Percentiles rank a stretch among this genome's conserved stretches.
Evolutionary conservation across 176 grass and related monocot genomes (phyloP).

Genomic region (Oryza punctata): DNA sequence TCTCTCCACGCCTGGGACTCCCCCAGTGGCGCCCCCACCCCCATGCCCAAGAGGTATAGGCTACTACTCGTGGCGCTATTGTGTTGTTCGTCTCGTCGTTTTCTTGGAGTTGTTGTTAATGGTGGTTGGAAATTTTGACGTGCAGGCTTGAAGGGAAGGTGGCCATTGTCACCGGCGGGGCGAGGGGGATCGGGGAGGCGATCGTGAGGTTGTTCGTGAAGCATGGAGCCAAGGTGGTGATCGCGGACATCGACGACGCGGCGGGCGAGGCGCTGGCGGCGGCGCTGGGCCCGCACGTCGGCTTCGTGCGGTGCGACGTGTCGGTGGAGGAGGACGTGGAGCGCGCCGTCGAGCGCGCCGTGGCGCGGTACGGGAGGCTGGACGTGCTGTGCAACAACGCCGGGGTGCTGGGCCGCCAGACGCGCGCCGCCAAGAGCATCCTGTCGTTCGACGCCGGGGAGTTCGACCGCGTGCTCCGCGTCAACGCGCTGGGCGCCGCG

Average conservation of each 20-base stretch:
- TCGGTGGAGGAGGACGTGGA: conserved; percentile 67
- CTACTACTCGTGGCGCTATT: not conserved
- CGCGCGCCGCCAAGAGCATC: conserved; percentile 78
- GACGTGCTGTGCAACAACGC: conserved; percentile 89
- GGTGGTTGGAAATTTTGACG: not conserved
- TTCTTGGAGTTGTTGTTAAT: not conserved
- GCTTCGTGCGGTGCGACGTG: conserved; percentile 76
- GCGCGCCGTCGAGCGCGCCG: conserved; percentile 46
- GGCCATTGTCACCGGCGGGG: conserved; percentile 80
- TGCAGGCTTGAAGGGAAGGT: conserved; percentile 89
- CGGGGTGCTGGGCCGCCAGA: conserved; percentile 86
- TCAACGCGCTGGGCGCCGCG: conserved; percentile 91
- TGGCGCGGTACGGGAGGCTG: conserved; percentile 59
- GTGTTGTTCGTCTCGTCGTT: not conserved
- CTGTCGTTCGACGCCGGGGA: conserved; percentile 73
- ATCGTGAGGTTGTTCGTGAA: conserved; percentile 63
- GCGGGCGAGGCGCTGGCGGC: conserved; percentile 55
- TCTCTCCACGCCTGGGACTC: conserved; percentile 60
- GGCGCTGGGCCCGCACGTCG: conserved; percentile 49
- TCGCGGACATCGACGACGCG: conserved; percentile 73
- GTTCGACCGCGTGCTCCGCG: conserved; percentile 88
- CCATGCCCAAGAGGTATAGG: conserved; percentile 73
- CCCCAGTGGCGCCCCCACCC: conserved; percentile 50
- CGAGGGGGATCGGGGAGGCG: conserved; percentile 85
- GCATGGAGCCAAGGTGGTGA: conserved; percentile 76